Percentiles rank a stretch among this genome's conserved stretches.
Conservation (phyloP, 2,329 filamentous ascomycete species). For the Fusarium protoensiforme region DNA sequence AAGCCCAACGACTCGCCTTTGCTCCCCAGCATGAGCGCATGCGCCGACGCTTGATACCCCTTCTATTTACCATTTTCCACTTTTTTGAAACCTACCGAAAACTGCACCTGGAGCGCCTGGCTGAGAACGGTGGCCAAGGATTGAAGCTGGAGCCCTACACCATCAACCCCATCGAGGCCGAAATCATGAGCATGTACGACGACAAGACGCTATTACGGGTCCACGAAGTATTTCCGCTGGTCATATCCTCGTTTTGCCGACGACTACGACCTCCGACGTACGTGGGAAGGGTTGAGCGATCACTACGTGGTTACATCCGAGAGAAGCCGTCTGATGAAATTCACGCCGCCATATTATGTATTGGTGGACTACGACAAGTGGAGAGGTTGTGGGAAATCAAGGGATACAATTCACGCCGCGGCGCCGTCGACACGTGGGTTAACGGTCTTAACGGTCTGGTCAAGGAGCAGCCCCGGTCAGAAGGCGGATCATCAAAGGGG, state of each 20-base stretch:
- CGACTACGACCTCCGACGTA: slow-evolving; percentile 73
- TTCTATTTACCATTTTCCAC: slow-evolving; percentile 74
- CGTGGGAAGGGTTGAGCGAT: slow-evolving; percentile 70
- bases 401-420: slow-evolving; percentile 70
- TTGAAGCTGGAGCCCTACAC: slow-evolving; percentile 66
- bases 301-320: slow-evolving; percentile 71
- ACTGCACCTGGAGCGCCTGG: slow-evolving; percentile 67
- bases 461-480: slow-evolving; percentile 52
- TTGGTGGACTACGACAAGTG: slow-evolving; percentile 72
- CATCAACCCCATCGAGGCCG: slow-evolving; percentile 69
- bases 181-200: slow-evolving; percentile 74
- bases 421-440: slow-evolving; percentile 71
- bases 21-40: slow-evolving; percentile 71
- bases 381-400: slow-evolving; percentile 74
- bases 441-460: slow-evolving; percentile 60
- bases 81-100: slow-evolving; percentile 74
- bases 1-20: slow-evolving; percentile 66
- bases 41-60: slow-evolving; percentile 71
- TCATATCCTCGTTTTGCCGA: slow-evolving; percentile 73
- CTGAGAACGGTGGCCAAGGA: slow-evolving; percentile 62
- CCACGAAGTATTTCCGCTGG: slow-evolving; percentile 72
- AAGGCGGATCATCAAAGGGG: slow-evolving; percentile 57
- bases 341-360: slow-evolving; percentile 68
- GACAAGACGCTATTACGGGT: slow-evolving; percentile 71
- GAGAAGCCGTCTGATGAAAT: slow-evolving; percentile 72